Base-by-base conservation (phyloP, 495 filamentous ascomycete species). In the Chlorociboria aeruginascens region DNA sequence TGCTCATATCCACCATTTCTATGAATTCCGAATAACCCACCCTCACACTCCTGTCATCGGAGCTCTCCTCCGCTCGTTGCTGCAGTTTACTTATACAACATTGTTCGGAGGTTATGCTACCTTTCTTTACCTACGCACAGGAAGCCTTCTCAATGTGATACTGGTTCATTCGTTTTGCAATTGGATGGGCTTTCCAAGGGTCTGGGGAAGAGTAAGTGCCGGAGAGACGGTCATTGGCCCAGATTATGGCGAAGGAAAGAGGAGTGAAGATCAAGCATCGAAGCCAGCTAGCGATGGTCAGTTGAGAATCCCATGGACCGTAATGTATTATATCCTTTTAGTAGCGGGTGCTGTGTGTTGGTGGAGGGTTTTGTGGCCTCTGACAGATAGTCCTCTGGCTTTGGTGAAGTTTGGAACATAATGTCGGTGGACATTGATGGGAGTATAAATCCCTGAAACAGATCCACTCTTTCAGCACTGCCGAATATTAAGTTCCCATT, bases 1-100 rank as follows among this genome's bases (percentile, higher is more conserved):
- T 42, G 86, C 89, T 9, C 92, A 98, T 67, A 63, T 95, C 28
- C 90, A 98, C 65, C 92, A 97, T 66, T 86, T 89, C 64, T 95
- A 95, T 67, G 92, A 98, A 66, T 96, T 90, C 68, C 77, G 80
- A 30, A 67, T 94, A 8, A 83, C 81, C 0, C 77, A 95, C 58
- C 87, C 90, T 12, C 69, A 78, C 51, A 79, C 81, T 2, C 71
- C 83, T 6, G 53, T 76, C 10, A 35, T 70, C 4, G 67, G 69
- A 1, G 79, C 79, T 6, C 46, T 89, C 0, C 50, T 86, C 6
- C 78, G 86, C 38, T 85, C 85, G 1, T 35, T 87, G 14, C 75
- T 96, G 52, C 92, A 98, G 60, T 82, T 98, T 55, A 69, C 73
- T n/a, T 98, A 93, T 60, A 97, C 92, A 4, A 87, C 87, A 13